Conservation (phyloP, 257 asterid species). For the Mitragyna speciosa region DNA sequence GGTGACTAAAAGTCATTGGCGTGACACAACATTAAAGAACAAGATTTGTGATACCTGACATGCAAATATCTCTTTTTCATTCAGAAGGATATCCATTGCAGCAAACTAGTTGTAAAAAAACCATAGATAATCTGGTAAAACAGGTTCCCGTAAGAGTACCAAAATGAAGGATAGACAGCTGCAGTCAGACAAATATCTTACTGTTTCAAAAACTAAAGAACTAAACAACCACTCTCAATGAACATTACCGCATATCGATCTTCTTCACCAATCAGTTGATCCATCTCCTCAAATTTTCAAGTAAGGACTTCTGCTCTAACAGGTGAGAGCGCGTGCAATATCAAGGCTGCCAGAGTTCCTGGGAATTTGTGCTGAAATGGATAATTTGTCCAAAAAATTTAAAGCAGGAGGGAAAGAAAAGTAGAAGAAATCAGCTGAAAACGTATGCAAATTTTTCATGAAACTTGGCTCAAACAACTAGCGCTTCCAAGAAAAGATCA, state of each 20-base stretch:
- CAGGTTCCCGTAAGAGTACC: constrained; percentile 45
- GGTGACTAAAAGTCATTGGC: background rate
- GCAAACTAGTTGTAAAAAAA: constrained; percentile 65
- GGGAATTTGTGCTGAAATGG: constrained; percentile 80
- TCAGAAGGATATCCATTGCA: constrained; percentile 75
- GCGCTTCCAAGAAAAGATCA: constrained; percentile 5
- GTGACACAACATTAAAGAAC: constrained; percentile 1
- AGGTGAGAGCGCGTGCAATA: constrained; percentile 83
- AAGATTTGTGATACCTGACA: constrained; percentile 52
- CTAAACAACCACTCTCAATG: background rate
- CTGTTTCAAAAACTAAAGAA: background rate
- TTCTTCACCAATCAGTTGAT: constrained; percentile 55
- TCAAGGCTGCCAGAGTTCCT: constrained; percentile 85
- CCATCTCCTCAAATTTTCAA: constrained; percentile 89
- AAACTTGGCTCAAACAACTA: constrained; percentile 15
- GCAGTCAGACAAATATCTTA: background rate
- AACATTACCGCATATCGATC: constrained; percentile 32
- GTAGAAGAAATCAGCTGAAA: constrained; percentile 10
- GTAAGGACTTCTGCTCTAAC: constrained; percentile 81
- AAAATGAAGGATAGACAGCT: constrained; percentile 1
- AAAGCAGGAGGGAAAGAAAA: constrained; percentile 17
- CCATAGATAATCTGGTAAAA: constrained; percentile 73
- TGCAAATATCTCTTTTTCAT: constrained; percentile 84
- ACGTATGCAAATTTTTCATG: constrained; percentile 15
- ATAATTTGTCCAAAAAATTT: constrained; percentile 23